A percentile compares a stretch with the other conserved stretches of the same genome.
Evolutionary conservation across 163 green algal genomes (phyloP).

Genomic region (Coccomyxa subellipsoidea): DNA sequence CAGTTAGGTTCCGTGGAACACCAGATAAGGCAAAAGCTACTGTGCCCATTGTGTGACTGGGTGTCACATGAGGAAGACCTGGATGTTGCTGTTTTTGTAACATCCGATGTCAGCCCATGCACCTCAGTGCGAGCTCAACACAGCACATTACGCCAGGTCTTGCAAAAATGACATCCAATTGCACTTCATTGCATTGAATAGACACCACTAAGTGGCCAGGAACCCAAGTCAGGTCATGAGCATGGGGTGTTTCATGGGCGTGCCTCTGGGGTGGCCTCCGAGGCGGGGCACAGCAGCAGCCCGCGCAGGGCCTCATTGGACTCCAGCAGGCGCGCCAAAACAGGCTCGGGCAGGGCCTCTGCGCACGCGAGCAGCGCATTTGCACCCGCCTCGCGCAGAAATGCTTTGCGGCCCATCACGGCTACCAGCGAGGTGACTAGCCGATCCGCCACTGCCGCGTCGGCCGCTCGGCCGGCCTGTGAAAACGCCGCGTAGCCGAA

Average conservation of each 20-base stretch:
- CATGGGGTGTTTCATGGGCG: neutral
- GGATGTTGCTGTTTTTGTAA: too few relatives aligned
- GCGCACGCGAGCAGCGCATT: constrained; percentile 46
- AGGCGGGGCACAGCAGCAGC: neutral
- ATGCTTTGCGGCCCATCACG: constrained; percentile 35
- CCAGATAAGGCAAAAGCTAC: too few relatives aligned
- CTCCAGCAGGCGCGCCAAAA: constrained; percentile 13
- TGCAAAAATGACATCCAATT: too few relatives aligned
- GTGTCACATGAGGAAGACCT: too few relatives aligned
- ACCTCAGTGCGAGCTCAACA: too few relatives aligned
- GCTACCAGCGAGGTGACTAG: constrained; percentile 16
- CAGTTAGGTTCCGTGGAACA: too few relatives aligned
- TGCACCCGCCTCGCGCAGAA: constrained; percentile 48
- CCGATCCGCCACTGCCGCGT: constrained; percentile 1
- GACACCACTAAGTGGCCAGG: too few relatives aligned
- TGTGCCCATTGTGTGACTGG: too few relatives aligned
- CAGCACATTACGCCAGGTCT: too few relatives aligned
- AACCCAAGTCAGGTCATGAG: neutral
- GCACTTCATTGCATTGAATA: too few relatives aligned
- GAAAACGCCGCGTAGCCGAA: constrained; percentile 69
- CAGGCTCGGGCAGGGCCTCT: neutral
- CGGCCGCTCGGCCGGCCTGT: constrained; percentile 33
- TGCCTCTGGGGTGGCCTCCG: constrained; percentile 6
- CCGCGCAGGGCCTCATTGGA: neutral
- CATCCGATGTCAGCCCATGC: too few relatives aligned